These are phyloP conservation scores for Zymoseptoria pseudotritici DNA, from an alignment of 2,329 filamentous ascomycete species.

Conservation along the genomic window DNA sequence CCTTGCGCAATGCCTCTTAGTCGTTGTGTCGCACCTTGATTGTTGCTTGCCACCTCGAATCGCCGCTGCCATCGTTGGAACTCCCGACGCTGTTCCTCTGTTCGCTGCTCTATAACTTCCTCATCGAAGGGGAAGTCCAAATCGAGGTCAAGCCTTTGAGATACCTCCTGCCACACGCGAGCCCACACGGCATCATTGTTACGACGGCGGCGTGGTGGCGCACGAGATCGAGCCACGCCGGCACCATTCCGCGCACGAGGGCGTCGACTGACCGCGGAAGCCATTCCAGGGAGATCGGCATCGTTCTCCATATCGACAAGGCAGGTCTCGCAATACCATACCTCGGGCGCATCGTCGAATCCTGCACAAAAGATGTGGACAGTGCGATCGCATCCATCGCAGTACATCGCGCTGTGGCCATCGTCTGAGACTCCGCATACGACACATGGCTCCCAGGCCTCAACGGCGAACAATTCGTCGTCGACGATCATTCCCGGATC, in stretches of 20 bases:
- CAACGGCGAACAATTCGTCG: constrained; percentile 50
- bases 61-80: constrained; percentile 73
- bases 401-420: constrained; percentile 78
- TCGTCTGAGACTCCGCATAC: constrained; percentile 76
- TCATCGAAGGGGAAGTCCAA: constrained; percentile 81
- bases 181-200: constrained; percentile 56
- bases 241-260: constrained; percentile 14
- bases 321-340: constrained; percentile 89
- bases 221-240: constrained; percentile 1
- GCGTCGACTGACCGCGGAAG: constrained; percentile 19
- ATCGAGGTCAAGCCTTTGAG: constrained; percentile 69
- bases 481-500: constrained; percentile 74
- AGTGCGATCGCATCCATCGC: constrained; percentile 80
- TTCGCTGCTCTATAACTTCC: constrained; percentile 53
- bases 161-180: constrained; percentile 82
- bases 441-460: constrained; percentile 63
- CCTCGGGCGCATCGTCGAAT: constrained; percentile 50
- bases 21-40: constrained; percentile 64
- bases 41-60: constrained; percentile 65
- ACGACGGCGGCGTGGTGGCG: constrained; percentile 16
- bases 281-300: constrained; percentile 20
- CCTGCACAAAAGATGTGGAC: constrained; percentile 92
- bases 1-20: constrained; percentile 44
- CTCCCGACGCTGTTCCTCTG: constrained; percentile 49
- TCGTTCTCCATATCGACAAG: constrained; percentile 28